Base-by-base conservation (phyloP, 2,329 filamentous ascomycete species). In the Amesomyces nigricolor region DNA sequence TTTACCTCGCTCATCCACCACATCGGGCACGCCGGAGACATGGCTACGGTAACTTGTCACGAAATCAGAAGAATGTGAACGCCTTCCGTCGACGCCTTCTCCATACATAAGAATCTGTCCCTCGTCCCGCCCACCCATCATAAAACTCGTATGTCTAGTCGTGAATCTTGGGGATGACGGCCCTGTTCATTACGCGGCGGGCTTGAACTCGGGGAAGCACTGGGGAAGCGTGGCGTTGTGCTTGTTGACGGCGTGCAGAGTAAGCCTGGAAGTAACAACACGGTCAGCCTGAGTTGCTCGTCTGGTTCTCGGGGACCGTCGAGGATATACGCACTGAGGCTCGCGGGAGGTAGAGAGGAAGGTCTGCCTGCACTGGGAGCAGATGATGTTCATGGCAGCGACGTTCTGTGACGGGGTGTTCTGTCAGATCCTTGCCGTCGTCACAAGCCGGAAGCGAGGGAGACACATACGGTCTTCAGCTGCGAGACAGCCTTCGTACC, bases 271-370 rank as follows among this genome's bases (percentile, higher is more conserved):
- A 30, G 44, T 39, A 37, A 9, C 22, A 26, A 22, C 14, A n/a
- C 16, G 10, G 14, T 57, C 17, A 53, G 54, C 17, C 32, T 16
- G 32, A 13, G 5, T 7, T 5, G 8, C 14, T 16, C 8, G 39
- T 26, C 16, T 14, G 11, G 4, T 16, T 10, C 13, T 19, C 9
- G n/a, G 13, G 32, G 54, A 47, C 43, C 16, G 17, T 5, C 47
- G n/a, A 22, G 50, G 17, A 29, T 32, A 6, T 22, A 74, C 81
- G 63, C 76, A 85, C 82, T 86, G 83, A 65, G 85, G 85, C 59
- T 79, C 82, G 68, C 86, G 86, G 58, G 85, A 86, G 37, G 88
- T 91, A 76, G 86, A 86, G 64, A 91, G 79, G 75, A 91, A 91
- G 30, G 86, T 88, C 64, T 86, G 81, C 73, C 85, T 87, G 86